Evolutionary conservation across 2,329 filamentous ascomycete genomes (phyloP).

Genomic region (Aspergillus chevalieri): DNA sequence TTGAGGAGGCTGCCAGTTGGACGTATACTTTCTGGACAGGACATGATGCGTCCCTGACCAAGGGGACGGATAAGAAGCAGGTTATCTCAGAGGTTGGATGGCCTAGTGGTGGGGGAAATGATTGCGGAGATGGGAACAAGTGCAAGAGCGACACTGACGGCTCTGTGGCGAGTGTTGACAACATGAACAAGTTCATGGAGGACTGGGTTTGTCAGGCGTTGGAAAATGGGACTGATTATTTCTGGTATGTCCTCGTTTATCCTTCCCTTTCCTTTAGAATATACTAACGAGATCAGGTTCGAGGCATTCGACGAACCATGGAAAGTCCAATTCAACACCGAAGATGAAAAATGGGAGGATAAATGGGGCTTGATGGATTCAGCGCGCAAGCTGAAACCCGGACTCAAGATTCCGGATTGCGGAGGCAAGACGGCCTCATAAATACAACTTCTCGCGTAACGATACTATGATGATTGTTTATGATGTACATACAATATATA

Average conservation of each 20-base stretch:
- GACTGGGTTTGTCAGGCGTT: slow-evolving; percentile 78
- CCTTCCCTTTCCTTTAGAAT: background rate
- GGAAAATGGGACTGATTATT: slow-evolving; percentile 80
- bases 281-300: slow-evolving; percentile 52
- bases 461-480: slow-evolving; percentile 3
- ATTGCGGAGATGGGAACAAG: slow-evolving; percentile 57
- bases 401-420: slow-evolving; percentile 82
- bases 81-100: slow-evolving; percentile 89
- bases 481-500: slow-evolving; percentile 3
- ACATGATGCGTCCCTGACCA: slow-evolving; percentile 61
- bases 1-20: slow-evolving; percentile 66
- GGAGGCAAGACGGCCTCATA: slow-evolving; percentile 60
- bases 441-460: slow-evolving; percentile 6
- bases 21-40: slow-evolving; percentile 74
- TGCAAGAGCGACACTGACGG: slow-evolving; percentile 56
- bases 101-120: slow-evolving; percentile 74
- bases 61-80: slow-evolving; percentile 57
- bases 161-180: slow-evolving; percentile 68
- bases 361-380: slow-evolving; percentile 92
- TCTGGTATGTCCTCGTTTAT: slow-evolving; percentile 59
- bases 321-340: slow-evolving; percentile 70
- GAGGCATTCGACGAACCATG: slow-evolving; percentile 95
- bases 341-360: slow-evolving; percentile 76
- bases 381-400: slow-evolving; percentile 73
- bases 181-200: slow-evolving; percentile 81